A percentile compares a stretch with the other conserved stretches of the same genome.
Conservation (phyloP, 352 stramenopile species). For the Globisporangium yorkense region DNA sequence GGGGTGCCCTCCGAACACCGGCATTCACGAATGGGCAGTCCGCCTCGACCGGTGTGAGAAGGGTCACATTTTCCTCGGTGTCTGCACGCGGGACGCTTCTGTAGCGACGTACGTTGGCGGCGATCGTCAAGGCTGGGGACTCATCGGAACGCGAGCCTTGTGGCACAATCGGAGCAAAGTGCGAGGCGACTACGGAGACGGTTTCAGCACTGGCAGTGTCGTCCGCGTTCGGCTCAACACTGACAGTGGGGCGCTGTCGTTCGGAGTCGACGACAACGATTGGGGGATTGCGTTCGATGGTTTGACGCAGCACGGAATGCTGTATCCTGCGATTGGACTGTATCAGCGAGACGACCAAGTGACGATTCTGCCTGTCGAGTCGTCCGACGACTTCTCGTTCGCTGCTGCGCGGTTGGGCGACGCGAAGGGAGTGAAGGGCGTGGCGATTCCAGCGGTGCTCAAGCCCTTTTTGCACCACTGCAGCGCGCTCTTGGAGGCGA, state of each 20-base stretch:
- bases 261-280: constrained; percentile 82
- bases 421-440: constrained; percentile 22
- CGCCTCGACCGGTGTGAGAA: constrained; percentile 86
- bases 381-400: constrained; percentile 27
- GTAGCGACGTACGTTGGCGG: constrained; percentile 86
- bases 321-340: constrained; percentile 84
- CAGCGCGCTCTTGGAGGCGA: constrained; percentile 47
- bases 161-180: constrained; percentile 90
- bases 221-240: constrained; percentile 83
- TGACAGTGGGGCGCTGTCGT: constrained; percentile 81
- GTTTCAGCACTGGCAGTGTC: constrained; percentile 82
- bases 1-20: constrained; percentile 75
- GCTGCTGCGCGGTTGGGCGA: constrained; percentile 19
- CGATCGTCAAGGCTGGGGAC: constrained; percentile 83
- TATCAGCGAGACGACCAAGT: constrained; percentile 89
- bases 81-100: constrained; percentile 81
- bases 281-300: constrained; percentile 88
- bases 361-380: constrained; percentile 70
- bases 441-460: constrained; percentile 58
- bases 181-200: constrained; percentile 83
- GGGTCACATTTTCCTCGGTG: constrained; percentile 86
- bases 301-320: constrained; percentile 80
- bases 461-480: constrained; percentile 75
- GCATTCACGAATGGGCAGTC: constrained; percentile 86
- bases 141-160: constrained; percentile 84